These are phyloP conservation scores for Trichoderma atrobrunneum DNA, from an alignment of 2,329 filamentous ascomycete genomes.

Conservation along the genomic window DNA sequence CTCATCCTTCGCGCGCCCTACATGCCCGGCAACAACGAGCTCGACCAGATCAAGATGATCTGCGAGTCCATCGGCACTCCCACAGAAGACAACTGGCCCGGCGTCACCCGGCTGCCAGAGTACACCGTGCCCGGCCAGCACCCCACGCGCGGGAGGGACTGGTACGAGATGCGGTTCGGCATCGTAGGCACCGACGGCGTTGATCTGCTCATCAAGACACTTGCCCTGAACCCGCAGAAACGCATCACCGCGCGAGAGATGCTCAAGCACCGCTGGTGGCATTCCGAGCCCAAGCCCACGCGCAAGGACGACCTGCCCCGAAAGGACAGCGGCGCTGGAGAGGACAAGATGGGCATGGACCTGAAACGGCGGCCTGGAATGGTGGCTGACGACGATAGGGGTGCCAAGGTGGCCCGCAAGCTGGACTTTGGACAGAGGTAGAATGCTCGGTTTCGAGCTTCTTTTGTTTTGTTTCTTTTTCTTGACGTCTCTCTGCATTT, in stretches of 20 bases:
- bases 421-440: conserved; percentile 67
- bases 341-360: conserved; percentile 77
- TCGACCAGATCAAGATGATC: conserved; percentile 83
- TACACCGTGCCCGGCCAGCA: conserved; percentile 71
- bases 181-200: conserved; percentile 79
- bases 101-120: conserved; percentile 74
- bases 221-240: conserved; percentile 82
- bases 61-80: conserved; percentile 84
- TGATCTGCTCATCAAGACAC: conserved; percentile 81
- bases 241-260: conserved; percentile 74
- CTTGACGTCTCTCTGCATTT: neutral
- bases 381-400: conserved; percentile 60
- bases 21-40: conserved; percentile 77
- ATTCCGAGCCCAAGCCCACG: conserved; percentile 76
- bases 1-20: conserved; percentile 80
- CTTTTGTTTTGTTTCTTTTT: neutral
- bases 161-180: conserved; percentile 74
- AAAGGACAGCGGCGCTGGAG: conserved; percentile 60
- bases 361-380: conserved; percentile 70
- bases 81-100: conserved; percentile 92
- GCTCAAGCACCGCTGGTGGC: conserved; percentile 84
- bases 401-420: conserved; percentile 76
- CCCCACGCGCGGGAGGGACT: conserved; percentile 63
- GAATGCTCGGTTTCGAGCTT: neutral
- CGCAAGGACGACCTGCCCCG: conserved; percentile 76